Percentiles rank a stretch among this genome's conserved stretches.
Evolutionary conservation across 2,329 filamentous ascomycete genomes (phyloP).

Genomic region (Acephala macrosclerotiorum): DNA sequence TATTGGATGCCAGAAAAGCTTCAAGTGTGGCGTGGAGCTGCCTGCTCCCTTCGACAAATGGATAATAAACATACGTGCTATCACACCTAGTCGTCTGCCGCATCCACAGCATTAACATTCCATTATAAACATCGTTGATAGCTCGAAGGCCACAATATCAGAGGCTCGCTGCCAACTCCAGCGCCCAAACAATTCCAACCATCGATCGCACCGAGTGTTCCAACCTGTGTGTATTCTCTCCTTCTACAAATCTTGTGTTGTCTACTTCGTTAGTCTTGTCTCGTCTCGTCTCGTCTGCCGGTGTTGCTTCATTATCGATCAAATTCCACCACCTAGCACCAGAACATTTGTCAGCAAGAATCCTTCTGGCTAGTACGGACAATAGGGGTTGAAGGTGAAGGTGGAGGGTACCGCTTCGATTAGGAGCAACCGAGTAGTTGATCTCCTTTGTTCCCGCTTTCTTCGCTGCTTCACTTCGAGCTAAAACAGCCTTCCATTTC

Average conservation of each 20-base stretch:
- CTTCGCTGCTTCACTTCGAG: conserved; percentile 44
- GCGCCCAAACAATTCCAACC: conserved; percentile 9
- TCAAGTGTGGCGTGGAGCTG: too few species aligned
- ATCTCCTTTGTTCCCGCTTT: conserved; percentile 35
- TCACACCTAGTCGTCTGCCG: too few species aligned
- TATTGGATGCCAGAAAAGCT: too few species aligned
- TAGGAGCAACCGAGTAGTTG: conserved; percentile 41
- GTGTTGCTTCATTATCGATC: conserved; percentile 13
- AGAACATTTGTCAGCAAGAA: neutral
- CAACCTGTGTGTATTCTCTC: conserved; percentile 7
- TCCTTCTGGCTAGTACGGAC: neutral
- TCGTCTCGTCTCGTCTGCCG: neutral
- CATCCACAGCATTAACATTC: neutral
- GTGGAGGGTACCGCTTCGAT: conserved; percentile 40
- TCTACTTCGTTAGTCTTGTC: neutral
- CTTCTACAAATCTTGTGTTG: neutral
- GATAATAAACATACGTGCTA: too few species aligned
- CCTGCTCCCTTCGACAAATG: too few species aligned
- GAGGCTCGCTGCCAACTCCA: conserved; percentile 14
- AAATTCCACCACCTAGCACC: neutral
- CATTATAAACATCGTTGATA: conserved; percentile 7
- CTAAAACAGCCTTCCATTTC: conserved; percentile 44
- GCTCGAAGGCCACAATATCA: conserved; percentile 14
- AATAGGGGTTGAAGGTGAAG: neutral
- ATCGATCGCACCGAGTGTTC: conserved; percentile 13